Percentiles rank a stretch among this genome's conserved stretches.
Evolutionary conservation across 257 asterid genomes (phyloP).

Genomic region (Penstemon davidsonii): DNA sequence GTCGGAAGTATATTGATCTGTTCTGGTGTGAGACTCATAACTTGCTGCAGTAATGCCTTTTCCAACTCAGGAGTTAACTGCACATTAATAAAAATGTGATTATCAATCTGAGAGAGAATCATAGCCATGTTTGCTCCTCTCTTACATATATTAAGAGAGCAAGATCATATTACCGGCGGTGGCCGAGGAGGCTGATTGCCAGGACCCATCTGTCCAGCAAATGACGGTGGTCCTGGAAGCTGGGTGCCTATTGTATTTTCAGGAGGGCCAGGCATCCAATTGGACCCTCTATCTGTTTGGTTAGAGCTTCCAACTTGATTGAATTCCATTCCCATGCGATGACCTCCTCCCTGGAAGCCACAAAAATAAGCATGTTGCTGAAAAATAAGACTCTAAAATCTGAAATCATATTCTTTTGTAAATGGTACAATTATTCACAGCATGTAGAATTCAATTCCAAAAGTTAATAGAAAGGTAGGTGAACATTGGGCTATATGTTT

Average conservation of each 20-base stretch:
- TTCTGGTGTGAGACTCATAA: constrained; percentile 89
- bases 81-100: constrained; percentile 26
- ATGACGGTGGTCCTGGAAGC: constrained; percentile 57
- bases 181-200: constrained; percentile 67
- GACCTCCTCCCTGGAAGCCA: constrained; percentile 59
- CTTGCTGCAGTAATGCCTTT: constrained; percentile 85
- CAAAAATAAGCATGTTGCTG: constrained; percentile 24
- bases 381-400: constrained; percentile 3
- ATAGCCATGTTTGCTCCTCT: not conserved
- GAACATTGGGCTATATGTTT: not conserved
- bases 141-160: constrained; percentile 2
- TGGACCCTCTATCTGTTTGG: constrained; percentile 66
- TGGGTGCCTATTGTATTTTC: constrained; percentile 49
- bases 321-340: constrained; percentile 75
- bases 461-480: no score
- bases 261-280: constrained; percentile 59
- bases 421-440: not conserved
- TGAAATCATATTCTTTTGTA: not conserved
- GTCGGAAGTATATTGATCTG: constrained; percentile 83
- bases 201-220: constrained; percentile 64
- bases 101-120: not conserved
- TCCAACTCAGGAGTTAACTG: constrained; percentile 92
- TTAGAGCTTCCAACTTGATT: constrained; percentile 68
- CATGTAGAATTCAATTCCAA: not conserved
- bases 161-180: constrained; percentile 45